phyloP scores from a whole-genome alignment of 257 asterid genomes.

The Jacaranda copaia region DNA sequence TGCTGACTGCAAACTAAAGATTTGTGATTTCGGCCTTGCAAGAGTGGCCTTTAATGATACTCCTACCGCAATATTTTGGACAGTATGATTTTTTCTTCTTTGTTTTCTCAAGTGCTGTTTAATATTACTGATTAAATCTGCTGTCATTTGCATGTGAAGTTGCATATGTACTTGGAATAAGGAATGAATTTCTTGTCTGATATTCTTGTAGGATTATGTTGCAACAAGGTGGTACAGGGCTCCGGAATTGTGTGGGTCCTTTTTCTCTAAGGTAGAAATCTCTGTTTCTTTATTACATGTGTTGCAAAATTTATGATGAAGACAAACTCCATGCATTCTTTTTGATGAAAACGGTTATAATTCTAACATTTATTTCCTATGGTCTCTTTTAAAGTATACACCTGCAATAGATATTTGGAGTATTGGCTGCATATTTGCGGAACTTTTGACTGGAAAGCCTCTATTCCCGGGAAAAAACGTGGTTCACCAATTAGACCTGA shows the following conservation, averaged over 20 bases:
- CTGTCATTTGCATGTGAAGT: neutral
- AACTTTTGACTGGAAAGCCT: slow-evolving; percentile 91
- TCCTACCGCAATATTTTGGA: slow-evolving; percentile 70
- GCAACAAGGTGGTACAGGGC: slow-evolving; percentile 99
- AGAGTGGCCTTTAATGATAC: slow-evolving; percentile 73
- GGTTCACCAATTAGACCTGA: slow-evolving; percentile 94
- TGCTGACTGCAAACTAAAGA: slow-evolving; percentile 68
- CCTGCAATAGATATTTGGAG: slow-evolving; percentile 99
- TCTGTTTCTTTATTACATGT: neutral
- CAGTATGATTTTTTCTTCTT: slow-evolving; percentile 42
- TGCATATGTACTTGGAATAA: neutral
- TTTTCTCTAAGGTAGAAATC: slow-evolving; percentile 88
- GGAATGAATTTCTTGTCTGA: slow-evolving; percentile 5
- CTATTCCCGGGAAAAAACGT: slow-evolving; percentile 97
- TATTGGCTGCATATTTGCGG: slow-evolving; percentile 96
- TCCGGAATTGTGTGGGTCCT: slow-evolving; percentile 96
- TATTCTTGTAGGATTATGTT: slow-evolving; percentile 77
- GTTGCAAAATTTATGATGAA: slow-evolving; percentile 7
- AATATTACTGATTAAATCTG: slow-evolving; percentile 6
- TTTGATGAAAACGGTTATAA: neutral
- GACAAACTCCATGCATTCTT: neutral
- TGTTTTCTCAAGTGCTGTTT: neutral
- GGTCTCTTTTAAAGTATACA: slow-evolving; percentile 66
- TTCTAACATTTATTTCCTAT: slow-evolving; percentile 30
- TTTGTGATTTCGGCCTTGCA: slow-evolving; percentile 73